A percentile compares a stretch with the other conserved stretches of the same genome.
Conservation (phyloP, 306 rosid genomes). For the Dalbergia oliveri region DNA sequence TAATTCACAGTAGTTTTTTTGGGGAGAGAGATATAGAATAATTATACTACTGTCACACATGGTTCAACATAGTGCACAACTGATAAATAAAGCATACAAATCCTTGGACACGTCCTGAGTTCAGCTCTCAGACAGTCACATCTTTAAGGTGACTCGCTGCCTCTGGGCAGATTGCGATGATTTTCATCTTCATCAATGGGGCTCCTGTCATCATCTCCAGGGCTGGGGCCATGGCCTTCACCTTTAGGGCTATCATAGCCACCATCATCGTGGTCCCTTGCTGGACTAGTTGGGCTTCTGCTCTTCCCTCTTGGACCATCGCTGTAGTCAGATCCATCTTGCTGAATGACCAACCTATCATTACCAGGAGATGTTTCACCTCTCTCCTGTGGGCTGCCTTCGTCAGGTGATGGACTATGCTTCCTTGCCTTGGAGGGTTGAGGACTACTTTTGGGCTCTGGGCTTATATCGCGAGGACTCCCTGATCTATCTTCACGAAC, state of each 20-base stretch:
- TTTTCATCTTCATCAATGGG: conserved; percentile 67
- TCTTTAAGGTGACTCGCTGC: conserved; percentile 59
- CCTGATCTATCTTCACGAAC: conserved; percentile 61
- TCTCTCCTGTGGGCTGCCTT: conserved; percentile 58
- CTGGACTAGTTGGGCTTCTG: conserved; percentile 63
- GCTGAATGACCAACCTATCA: conserved; percentile 47
- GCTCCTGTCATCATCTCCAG: conserved; percentile 72
- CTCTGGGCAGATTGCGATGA: conserved; percentile 55
- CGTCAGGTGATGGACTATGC: conserved; percentile 63
- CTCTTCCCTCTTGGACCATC: conserved; percentile 64
- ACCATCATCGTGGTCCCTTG: conserved; percentile 47
- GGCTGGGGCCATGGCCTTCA: conserved; percentile 61
- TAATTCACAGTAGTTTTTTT: background rate
- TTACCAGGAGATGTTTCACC: conserved; percentile 57
- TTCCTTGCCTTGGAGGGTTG: conserved; percentile 59
- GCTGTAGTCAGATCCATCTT: conserved; percentile 65
- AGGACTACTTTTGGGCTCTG: conserved; percentile 52
- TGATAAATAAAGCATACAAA: conserved; percentile 26
- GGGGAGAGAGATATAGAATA: background rate
- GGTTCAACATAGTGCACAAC: conserved; percentile 10
- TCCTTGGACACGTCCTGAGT: background rate
- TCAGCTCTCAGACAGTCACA: conserved; percentile 1
- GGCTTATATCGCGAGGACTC: conserved; percentile 59
- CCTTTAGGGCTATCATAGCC: conserved; percentile 56
- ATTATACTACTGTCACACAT: background rate